Percentiles rank a stretch among this genome's conserved stretches.
Evolutionary conservation across 2,329 filamentous ascomycete species (phyloP).

Genomic region (Diaporthe humulicola): DNA sequence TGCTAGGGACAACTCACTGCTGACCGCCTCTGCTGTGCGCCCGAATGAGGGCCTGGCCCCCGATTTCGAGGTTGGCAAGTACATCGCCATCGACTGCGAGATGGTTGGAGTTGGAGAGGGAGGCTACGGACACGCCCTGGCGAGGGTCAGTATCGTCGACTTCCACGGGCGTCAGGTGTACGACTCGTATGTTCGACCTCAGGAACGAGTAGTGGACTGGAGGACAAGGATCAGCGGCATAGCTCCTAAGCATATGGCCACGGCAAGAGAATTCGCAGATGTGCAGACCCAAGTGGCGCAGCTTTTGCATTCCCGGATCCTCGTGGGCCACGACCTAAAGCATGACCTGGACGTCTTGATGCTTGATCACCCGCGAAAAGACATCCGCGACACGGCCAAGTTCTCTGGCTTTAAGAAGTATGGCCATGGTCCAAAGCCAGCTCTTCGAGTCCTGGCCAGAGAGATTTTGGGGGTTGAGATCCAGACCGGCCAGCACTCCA

Average conservation of each 20-base stretch:
- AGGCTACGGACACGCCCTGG: slow-evolving; percentile 80
- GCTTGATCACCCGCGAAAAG: slow-evolving; percentile 81
- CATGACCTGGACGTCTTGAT: slow-evolving; percentile 84
- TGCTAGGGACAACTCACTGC: slow-evolving; percentile 61
- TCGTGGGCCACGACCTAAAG: slow-evolving; percentile 87
- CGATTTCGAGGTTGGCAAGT: slow-evolving; percentile 83
- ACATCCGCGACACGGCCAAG: slow-evolving; percentile 88
- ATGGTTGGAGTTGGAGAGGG: slow-evolving; percentile 92
- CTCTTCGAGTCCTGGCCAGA: slow-evolving; percentile 69
- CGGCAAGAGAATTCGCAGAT: slow-evolving; percentile 78
- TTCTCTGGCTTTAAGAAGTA: slow-evolving; percentile 81
- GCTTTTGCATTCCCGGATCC: slow-evolving; percentile 77
- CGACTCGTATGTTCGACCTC: slow-evolving; percentile 89
- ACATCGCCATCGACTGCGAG: slow-evolving; percentile 94
- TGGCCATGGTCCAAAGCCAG: slow-evolving; percentile 76
- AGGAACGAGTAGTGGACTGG: slow-evolving; percentile 88
- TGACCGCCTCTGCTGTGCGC: slow-evolving; percentile 61
- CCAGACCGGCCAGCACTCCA: slow-evolving; percentile 74
- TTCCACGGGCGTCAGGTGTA: slow-evolving; percentile 94
- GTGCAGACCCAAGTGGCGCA: slow-evolving; percentile 80
- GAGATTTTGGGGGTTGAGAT: slow-evolving; percentile 73
- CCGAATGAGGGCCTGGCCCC: slow-evolving; percentile 74
- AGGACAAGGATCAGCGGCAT: slow-evolving; percentile 90
- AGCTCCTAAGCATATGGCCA: slow-evolving; percentile 77
- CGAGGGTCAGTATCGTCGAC: slow-evolving; percentile 90